phyloP scores from a whole-genome alignment of 2,329 filamentous ascomycete genomes.

The Scedosporium dehoogii region DNA sequence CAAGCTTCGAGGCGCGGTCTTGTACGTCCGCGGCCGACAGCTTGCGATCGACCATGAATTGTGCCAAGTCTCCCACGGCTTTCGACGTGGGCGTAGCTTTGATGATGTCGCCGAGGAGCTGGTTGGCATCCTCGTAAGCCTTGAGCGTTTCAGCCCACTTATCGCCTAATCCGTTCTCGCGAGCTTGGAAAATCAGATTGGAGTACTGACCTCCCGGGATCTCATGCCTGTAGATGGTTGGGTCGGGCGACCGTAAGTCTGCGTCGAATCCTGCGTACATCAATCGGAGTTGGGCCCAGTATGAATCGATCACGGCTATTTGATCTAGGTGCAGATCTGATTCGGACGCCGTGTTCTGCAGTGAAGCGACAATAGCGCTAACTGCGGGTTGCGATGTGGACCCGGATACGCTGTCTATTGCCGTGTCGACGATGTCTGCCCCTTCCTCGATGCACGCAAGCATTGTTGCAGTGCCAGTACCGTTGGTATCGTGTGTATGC shows the following conservation, averaged over 20 bases:
- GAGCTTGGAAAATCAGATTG: conserved; percentile 99
- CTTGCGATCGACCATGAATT: conserved; percentile 99
- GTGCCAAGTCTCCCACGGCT: conserved; percentile 93
- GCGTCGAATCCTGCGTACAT: conserved; percentile 98
- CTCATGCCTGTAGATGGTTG: conserved; percentile 97
- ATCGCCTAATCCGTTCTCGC: conserved; percentile 85
- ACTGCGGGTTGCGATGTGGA: conserved; percentile 99
- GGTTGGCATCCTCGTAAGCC: conserved; percentile 95
- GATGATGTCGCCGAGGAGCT: conserved; percentile 94
- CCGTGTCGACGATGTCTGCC: conserved; percentile 90
- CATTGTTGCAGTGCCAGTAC: conserved; percentile 97
- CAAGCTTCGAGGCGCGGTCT: conserved; percentile 75
- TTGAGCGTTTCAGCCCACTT: conserved; percentile 99
- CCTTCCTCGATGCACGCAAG: conserved; percentile 89
- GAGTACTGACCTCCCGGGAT: conserved; percentile 97
- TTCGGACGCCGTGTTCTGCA: conserved; percentile 75
- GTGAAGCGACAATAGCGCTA: conserved; percentile 85
- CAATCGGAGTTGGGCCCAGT: conserved; percentile 94
- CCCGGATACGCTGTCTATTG: conserved; percentile 91
- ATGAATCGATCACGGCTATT: conserved; percentile 80
- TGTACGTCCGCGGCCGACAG: conserved; percentile 74
- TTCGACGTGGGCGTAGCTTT: conserved; percentile 99
- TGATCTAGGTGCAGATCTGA: conserved; percentile 72
- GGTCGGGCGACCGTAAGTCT: conserved; percentile 87
- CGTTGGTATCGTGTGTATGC: conserved; percentile 96